Conservation (phyloP, 768 basidiomycete species). For the Crepidotus variabilis region DNA sequence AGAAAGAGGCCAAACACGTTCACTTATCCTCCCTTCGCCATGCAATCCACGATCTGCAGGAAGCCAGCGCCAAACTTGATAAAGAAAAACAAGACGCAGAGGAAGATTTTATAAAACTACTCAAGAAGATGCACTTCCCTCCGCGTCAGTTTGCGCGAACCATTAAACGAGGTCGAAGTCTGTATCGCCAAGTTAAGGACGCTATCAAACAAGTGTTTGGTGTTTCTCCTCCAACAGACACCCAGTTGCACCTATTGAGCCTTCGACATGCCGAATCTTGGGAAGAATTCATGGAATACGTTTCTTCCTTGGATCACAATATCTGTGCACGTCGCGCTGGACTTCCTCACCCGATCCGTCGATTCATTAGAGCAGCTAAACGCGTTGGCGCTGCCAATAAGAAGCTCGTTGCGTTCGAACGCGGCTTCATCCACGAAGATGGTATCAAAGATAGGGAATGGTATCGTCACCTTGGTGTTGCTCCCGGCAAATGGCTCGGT, state of each 20-base stretch:
- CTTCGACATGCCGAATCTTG: slow-evolving; percentile 23
- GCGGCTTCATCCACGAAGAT: slow-evolving; percentile 73
- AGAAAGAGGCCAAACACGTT: slow-evolving; percentile 16
- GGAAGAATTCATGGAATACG: slow-evolving; percentile 29
- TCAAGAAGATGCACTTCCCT: slow-evolving; percentile 32
- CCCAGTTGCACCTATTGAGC: slow-evolving; percentile 18
- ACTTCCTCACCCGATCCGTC: slow-evolving; percentile 29
- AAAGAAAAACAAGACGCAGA: slow-evolving; percentile 55
- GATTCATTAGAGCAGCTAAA: slow-evolving; percentile 54
- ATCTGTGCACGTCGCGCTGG: background rate
- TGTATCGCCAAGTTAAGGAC: slow-evolving; percentile 22
- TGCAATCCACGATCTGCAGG: slow-evolving; percentile 44
- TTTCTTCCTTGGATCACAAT: slow-evolving; percentile 4
- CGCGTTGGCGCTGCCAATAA: slow-evolving; percentile 58
- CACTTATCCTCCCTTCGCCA: slow-evolving; percentile 42
- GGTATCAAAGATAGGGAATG: slow-evolving; percentile 81
- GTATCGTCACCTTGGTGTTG: slow-evolving; percentile 83
- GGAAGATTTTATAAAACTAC: slow-evolving; percentile 42
- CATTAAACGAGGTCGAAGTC: slow-evolving; percentile 11
- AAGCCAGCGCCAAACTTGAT: slow-evolving; percentile 53
- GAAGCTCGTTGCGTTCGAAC: slow-evolving; percentile 70
- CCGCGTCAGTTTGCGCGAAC: slow-evolving; percentile 22
- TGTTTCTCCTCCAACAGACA: slow-evolving; percentile 25
- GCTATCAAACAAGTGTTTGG: slow-evolving; percentile 38
- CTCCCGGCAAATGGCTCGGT: slow-evolving; percentile 86